Percentiles rank a stretch among this genome's conserved stretches.
phyloP scores from a whole-genome alignment of 495 filamentous ascomycete species.

The Bacidia gigantensis region DNA sequence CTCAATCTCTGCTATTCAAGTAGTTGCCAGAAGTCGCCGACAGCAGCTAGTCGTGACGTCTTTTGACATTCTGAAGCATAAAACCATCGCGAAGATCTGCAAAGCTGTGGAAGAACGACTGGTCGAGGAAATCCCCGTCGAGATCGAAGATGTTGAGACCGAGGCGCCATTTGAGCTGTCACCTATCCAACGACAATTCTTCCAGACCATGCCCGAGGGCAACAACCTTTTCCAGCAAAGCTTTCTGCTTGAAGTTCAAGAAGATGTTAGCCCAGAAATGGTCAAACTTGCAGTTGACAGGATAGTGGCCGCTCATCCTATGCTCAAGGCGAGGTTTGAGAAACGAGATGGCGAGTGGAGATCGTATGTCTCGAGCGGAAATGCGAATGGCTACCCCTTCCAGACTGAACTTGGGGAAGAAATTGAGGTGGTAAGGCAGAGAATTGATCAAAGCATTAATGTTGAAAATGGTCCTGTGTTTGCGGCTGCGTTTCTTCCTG shows the following conservation, averaged over 20 bases:
- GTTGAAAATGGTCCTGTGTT: background rate
- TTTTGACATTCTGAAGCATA: background rate
- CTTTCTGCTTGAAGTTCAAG: background rate
- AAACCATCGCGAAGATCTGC: background rate
- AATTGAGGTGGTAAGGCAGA: background rate
- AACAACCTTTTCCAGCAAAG: background rate
- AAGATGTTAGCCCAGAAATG: background rate
- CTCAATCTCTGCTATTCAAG: conserved; percentile 44
- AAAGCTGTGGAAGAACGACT: background rate
- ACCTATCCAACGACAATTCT: background rate
- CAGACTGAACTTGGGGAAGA: background rate
- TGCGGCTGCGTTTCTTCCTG: background rate
- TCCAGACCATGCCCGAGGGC: background rate
- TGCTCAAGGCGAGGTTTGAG: background rate
- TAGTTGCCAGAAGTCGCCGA: conserved; percentile 23
- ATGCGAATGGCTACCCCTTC: background rate
- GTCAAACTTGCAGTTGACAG: background rate
- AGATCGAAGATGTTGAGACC: background rate
- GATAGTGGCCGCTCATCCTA: background rate
- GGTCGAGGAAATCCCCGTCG: too few relatives aligned
- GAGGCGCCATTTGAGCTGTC: background rate
- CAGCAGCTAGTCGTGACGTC: background rate
- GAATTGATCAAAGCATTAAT: background rate
- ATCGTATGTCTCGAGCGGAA: background rate
- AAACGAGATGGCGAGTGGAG: background rate